Base-by-base conservation (phyloP, 1,284 basidiomycete species). In the Pisolithus thermaeus region DNA sequence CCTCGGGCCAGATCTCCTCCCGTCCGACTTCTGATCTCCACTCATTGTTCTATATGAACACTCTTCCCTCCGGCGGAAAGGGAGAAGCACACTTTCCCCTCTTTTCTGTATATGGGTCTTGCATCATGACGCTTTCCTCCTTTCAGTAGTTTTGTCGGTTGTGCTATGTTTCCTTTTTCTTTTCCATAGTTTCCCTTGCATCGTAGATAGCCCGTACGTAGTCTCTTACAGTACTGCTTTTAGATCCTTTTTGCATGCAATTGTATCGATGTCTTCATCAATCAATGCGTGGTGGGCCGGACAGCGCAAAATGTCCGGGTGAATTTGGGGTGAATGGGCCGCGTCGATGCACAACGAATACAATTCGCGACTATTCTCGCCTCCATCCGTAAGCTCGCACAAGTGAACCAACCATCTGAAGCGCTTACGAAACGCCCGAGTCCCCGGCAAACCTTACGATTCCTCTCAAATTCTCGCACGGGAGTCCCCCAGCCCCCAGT, bases 391-490 rank as follows among this genome's bases (percentile, higher is more conserved):
- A 81, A 3, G 83, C 84, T 50, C 85, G 72, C 6, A 84, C 73
- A 0, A 85, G 84, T 0, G 83, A 80, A 7, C 81, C 86, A 59
- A 7, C 81, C 86, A 59, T 88, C 86, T n/a, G 75, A 71, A 1
- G 72, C 76, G 5, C 67, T 65, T 18, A 88, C 54, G 48, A 70
- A 55, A 73, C 73, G 12, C 73, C 67, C 23, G 27, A 58, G 14
- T 48, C 53, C 12, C 32, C 44, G 2, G 59, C 51, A 30, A 80
- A 63, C 22, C 61, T 58, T 20, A 69, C 71, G 55, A 82, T 63
- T 58, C 77, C 81, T 27, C 72, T 77, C 57, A 88, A 57, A 53
- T 87, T 88, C 69, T 87, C 85, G n/a, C 76, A 83, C 51, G 88
- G 82, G 7, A 85, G 58, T 1, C 75, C 73, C 0, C 78, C 83